Evolutionary conservation across 1,284 basidiomycete genomes (phyloP), one percentile per base, ranked within the genome.

Genomic region (Trametes versicolor): DNA sequence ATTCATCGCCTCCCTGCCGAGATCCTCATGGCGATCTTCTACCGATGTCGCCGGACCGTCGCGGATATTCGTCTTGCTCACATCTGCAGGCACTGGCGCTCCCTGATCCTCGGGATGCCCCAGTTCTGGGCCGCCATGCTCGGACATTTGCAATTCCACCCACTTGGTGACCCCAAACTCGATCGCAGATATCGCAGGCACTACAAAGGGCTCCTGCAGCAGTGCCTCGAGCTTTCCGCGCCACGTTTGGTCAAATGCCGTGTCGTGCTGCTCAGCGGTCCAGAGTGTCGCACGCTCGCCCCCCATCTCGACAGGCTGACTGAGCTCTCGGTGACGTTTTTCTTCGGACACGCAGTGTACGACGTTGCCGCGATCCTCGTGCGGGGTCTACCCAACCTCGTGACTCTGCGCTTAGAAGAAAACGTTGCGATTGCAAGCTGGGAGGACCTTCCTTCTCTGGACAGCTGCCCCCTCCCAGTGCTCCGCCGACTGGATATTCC

Each of bases 11-110:
- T 59, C 19, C 58, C 58, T 13, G 17, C 25, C 36, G 58, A 59
- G 25, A 29, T 59, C 9, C 48, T 59, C 48, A 59, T 51, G 23
- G 9, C 15, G 25, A 59, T 59, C 39, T 23, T 59, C 25, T 59
- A 43, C 41, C 41, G 19, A 43, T 19, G 41, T n/a, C 51, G 41
- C 10, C 27, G 39, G 4, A 32, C 12, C 29, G 21, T 60, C 29
- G 21, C 12, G 19, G 58, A 60, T 41, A 53, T 60, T 19, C 25
- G 45, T 21, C 50, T 59, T 4, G 19, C 37, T 4, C 62, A 64
- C 19, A 52, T 64, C 49, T 64, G 63, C 39, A 58, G 52, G 10
- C 52, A 25, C 23, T 64, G 63, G 63, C 63, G 63, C 45, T 17
- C 41, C 19, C 2, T 60, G 27, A 25, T 58, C 12, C 36, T 48